phyloP scores from a whole-genome alignment of 148 eudicot genomes.

The Spergularia bocconei region DNA sequence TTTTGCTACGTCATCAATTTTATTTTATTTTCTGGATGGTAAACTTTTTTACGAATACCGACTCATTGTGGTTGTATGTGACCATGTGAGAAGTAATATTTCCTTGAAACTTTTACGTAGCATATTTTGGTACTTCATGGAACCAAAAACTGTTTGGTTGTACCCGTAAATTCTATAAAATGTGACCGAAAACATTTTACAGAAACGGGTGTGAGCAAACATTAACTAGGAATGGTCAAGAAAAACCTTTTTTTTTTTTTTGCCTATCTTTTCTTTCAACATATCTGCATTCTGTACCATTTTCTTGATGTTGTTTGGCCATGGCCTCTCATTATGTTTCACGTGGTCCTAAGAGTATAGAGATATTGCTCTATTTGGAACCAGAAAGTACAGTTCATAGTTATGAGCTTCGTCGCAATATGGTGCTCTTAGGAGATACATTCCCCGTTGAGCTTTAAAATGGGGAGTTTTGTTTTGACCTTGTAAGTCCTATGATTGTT shows the following conservation, averaged over 20 bases:
- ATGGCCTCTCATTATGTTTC: slow-evolving; percentile 29
- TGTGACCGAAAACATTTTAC: background rate
- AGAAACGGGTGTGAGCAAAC: slow-evolving; percentile 14
- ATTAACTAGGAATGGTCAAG: slow-evolving; percentile 34
- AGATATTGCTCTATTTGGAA: background rate
- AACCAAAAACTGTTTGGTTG: no score
- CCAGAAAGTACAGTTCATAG: background rate
- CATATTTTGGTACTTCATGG: no score
- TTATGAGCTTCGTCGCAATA: background rate
- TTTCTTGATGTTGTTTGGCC: slow-evolving; percentile 12
- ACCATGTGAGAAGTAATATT: no score
- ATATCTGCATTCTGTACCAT: slow-evolving; percentile 18
- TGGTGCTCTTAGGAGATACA: background rate
- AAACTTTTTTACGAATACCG: no score
- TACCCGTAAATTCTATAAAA: no score
- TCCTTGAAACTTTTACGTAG: no score
- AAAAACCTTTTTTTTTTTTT: background rate
- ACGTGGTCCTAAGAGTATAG: slow-evolving; percentile 17
- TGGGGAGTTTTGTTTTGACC: slow-evolving; percentile 2
- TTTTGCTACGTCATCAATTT: no score
- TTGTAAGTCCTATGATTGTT: background rate
- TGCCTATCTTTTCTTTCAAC: background rate
- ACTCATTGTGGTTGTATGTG: background rate
- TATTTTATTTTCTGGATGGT: no score
- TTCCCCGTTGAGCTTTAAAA: background rate